Percentiles rank a stretch among this genome's conserved stretches.
phyloP scores from a whole-genome alignment of 441 rosid genomes.

The Codiaeum variegatum region DNA sequence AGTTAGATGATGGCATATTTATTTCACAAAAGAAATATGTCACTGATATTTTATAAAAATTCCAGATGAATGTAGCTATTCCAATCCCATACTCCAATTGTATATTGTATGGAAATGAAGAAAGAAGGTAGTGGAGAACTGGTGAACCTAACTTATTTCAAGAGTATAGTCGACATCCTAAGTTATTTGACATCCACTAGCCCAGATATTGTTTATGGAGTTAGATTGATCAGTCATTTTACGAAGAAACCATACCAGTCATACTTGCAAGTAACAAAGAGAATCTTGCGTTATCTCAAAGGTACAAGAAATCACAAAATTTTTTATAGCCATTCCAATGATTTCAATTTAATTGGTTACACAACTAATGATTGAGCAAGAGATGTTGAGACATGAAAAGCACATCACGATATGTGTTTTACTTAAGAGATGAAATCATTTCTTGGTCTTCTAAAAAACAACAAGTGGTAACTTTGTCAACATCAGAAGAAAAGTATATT shows the following conservation, averaged over 20 bases:
- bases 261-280: neutral
- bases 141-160: too few relatives aligned
- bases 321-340: too few relatives aligned
- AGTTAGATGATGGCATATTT: neutral
- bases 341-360: neutral
- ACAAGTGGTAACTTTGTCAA: neutral
- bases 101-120: too few relatives aligned
- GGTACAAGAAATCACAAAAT: neutral
- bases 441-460: too few relatives aligned
- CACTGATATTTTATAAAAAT: too few relatives aligned
- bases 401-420: too few relatives aligned
- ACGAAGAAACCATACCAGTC: neutral
- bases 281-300: neutral
- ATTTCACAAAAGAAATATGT: too few relatives aligned
- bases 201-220: neutral
- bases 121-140: too few relatives aligned
- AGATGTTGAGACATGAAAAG: neutral
- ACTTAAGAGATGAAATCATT: too few relatives aligned
- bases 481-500: neutral
- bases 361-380: neutral
- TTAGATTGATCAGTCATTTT: neutral
- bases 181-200: neutral
- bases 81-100: too few relatives aligned
- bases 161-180: neutral
- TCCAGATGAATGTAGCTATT: too few relatives aligned